Percentiles rank a stretch among this genome's conserved stretches.
Conservation (phyloP, 2,329 filamentous ascomycete genomes). For the Cladophialophora chaetospira region DNA sequence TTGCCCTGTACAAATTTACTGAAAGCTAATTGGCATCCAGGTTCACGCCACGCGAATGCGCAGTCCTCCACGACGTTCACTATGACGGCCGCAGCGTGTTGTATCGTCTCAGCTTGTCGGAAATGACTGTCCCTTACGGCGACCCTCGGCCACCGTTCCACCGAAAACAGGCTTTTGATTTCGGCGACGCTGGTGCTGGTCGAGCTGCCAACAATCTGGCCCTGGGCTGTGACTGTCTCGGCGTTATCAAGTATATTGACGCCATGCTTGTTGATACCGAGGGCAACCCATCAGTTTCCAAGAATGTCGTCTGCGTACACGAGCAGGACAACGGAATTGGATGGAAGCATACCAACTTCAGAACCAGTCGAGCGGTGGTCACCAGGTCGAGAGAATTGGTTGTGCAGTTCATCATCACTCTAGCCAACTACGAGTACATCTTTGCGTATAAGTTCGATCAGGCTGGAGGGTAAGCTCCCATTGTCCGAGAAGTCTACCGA, state of each 20-base stretch:
- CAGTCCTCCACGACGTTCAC: constrained; percentile 69
- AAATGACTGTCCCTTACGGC: constrained; percentile 70
- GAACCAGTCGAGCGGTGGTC: constrained; percentile 63
- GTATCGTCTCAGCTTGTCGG: constrained; percentile 67
- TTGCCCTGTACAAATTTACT: background rate
- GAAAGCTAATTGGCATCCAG: constrained; percentile 31
- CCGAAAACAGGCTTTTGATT: constrained; percentile 71
- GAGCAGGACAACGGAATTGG: constrained; percentile 69
- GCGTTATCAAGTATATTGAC: constrained; percentile 67
- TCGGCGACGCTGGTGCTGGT: constrained; percentile 69
- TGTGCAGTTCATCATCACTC: constrained; percentile 67
- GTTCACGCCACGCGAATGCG: constrained; percentile 70
- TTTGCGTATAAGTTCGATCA: constrained; percentile 66
- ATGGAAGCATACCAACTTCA: constrained; percentile 72
- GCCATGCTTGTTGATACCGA: constrained; percentile 56
- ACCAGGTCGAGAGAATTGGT: constrained; percentile 64
- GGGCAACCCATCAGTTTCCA: constrained; percentile 55
- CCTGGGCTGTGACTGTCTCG: constrained; percentile 69
- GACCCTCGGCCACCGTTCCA: constrained; percentile 67
- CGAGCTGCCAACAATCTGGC: constrained; percentile 67
- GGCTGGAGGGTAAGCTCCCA: constrained; percentile 50
- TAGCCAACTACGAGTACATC: constrained; percentile 72
- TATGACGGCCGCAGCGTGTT: constrained; percentile 68
- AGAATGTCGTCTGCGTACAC: constrained; percentile 68
- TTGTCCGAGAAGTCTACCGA: background rate